Evolutionary conservation across 1,284 basidiomycete genomes (phyloP).

Genomic region (Inonotus hispidus): DNA sequence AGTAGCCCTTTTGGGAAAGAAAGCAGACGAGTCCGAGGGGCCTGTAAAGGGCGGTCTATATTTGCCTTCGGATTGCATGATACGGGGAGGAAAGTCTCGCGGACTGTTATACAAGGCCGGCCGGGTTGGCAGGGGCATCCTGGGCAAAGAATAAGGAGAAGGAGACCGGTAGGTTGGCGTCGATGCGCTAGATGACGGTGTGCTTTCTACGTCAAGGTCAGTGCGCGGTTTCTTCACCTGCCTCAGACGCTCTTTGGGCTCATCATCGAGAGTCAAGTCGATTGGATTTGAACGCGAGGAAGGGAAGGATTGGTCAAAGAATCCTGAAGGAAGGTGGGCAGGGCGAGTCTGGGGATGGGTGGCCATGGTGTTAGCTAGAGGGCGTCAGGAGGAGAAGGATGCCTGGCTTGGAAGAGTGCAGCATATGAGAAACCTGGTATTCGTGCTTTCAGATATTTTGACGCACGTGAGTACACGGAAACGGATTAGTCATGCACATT

Average conservation of each 20-base stretch:
- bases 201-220: conserved; percentile 22
- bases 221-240: conserved; percentile 37
- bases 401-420: not conserved
- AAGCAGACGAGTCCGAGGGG: conserved; percentile 32
- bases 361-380: conserved; percentile 23
- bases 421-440: not conserved
- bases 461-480: not conserved
- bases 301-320: conserved; percentile 6
- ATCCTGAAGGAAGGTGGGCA: conserved; percentile 13
- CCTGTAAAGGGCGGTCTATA: conserved; percentile 47
- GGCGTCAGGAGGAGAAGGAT: conserved; percentile 3
- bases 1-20: conserved; percentile 26
- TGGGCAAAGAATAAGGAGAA: conserved; percentile 9
- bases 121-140: conserved; percentile 12
- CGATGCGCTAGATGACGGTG: conserved; percentile 19
- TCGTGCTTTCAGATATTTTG: not conserved
- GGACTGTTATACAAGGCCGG: conserved; percentile 20
- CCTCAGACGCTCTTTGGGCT: conserved; percentile 33
- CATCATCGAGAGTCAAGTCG: conserved; percentile 59
- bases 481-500: not conserved
- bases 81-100: conserved; percentile 16
- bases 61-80: conserved; percentile 20
- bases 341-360: conserved; percentile 19
- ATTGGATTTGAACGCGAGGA: conserved; percentile 38
- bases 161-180: conserved; percentile 9